Conservation (phyloP, 1,284 basidiomycete genomes). For the Termitomyces sp. region DNA sequence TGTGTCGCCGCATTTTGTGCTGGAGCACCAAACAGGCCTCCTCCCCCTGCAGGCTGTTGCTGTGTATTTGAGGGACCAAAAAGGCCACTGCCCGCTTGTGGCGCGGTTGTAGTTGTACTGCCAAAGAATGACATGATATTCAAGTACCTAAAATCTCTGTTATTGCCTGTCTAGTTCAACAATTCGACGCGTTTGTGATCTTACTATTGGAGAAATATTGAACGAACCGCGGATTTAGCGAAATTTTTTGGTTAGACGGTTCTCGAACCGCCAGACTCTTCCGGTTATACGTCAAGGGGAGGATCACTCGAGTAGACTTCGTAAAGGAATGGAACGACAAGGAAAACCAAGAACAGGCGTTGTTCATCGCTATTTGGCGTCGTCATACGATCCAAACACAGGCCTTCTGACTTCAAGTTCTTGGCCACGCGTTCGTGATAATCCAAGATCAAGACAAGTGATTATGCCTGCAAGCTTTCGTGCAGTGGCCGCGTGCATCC, state of each 20-base stretch:
- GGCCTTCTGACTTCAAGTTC: neutral
- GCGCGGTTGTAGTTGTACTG: constrained; percentile 6
- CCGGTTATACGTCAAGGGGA: neutral
- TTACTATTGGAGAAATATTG: neutral
- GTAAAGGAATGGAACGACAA: neutral
- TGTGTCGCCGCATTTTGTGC: constrained; percentile 15
- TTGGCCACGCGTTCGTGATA: neutral
- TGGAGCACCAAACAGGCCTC: constrained; percentile 20
- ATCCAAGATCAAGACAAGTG: neutral
- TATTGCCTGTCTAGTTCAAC: neutral
- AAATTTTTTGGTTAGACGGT: neutral
- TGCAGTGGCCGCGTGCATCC: constrained; percentile 8
- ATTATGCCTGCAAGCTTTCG: constrained; percentile 9
- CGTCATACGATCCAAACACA: neutral
- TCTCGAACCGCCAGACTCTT: neutral
- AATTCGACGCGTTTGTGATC: constrained; percentile 7
- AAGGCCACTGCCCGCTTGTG: constrained; percentile 14
- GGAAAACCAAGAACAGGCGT: neutral
- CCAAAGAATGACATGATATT: constrained; percentile 14
- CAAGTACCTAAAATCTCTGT: neutral
- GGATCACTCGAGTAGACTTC: neutral
- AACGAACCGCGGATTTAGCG: neutral
- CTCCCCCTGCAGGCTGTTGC: constrained; percentile 17
- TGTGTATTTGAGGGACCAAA: constrained; percentile 15
- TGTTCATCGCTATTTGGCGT: constrained; percentile 6